Conservation (phyloP, 148 eudicot species). For the Mesembryanthemum crystallinum region DNA sequence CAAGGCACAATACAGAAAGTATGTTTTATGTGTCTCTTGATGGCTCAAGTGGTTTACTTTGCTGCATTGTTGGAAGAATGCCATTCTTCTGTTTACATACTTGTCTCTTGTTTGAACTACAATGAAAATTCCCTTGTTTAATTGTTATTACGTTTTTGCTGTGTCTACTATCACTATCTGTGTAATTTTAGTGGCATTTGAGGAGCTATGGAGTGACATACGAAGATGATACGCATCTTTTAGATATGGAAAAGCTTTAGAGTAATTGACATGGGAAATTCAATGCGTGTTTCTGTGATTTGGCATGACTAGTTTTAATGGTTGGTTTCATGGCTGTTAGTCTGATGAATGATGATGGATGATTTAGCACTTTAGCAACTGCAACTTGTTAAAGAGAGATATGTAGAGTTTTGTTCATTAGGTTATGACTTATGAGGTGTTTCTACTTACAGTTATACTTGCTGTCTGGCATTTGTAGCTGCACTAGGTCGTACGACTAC, state of each 20-base stretch:
- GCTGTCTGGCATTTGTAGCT: neutral
- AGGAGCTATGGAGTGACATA: too few relatives aligned
- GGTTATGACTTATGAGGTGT: neutral
- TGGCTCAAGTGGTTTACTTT: neutral
- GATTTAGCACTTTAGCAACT: neutral
- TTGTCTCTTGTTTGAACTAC: neutral
- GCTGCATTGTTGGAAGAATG: neutral
- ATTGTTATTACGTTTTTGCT: neutral
- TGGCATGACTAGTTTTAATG: neutral
- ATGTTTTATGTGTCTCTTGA: slow-evolving; percentile 17
- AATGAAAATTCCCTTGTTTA: neutral
- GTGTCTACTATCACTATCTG: neutral
- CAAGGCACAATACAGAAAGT: slow-evolving; percentile 59
- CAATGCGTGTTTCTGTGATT: neutral
- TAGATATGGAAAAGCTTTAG: too few relatives aligned
- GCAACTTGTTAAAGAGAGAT: neutral
- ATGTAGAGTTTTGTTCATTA: neutral
- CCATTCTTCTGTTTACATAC: neutral
- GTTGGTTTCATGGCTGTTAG: neutral
- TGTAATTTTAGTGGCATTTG: neutral
- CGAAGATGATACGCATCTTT: too few relatives aligned
- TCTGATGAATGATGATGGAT: neutral
- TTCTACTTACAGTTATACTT: neutral
- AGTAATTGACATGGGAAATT: too few relatives aligned
- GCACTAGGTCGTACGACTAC: neutral